Conservation (phyloP, 768 basidiomycete species). For the Calvatia gigantea region DNA sequence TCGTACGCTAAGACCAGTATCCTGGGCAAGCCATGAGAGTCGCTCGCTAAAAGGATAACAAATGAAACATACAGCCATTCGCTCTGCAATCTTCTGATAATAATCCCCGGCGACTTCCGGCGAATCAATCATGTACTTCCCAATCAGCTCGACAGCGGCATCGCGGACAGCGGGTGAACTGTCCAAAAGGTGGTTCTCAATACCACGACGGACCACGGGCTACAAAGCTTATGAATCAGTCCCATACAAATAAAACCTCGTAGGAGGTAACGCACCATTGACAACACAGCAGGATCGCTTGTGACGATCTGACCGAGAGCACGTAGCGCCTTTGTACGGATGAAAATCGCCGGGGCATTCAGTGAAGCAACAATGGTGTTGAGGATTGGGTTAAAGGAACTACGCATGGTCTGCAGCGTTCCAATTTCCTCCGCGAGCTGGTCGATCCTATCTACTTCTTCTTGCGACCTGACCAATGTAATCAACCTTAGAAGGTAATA, state of each 20-base stretch:
- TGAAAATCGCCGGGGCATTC: slow-evolving; percentile 84
- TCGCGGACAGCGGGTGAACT: slow-evolving; percentile 94
- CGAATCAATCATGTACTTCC: slow-evolving; percentile 92
- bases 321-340: slow-evolving; percentile 91
- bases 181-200: slow-evolving; percentile 88
- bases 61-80: slow-evolving; percentile 70
- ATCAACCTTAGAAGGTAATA: neutral
- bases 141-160: slow-evolving; percentile 94
- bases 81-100: slow-evolving; percentile 82
- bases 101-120: slow-evolving; percentile 89
- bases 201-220: slow-evolving; percentile 77
- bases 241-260: neutral
- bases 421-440: slow-evolving; percentile 73
- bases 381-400: slow-evolving; percentile 82
- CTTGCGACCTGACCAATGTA: slow-evolving; percentile 51
- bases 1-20: slow-evolving; percentile 89
- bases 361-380: slow-evolving; percentile 74
- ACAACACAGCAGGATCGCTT: slow-evolving; percentile 81
- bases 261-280: slow-evolving; percentile 47
- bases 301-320: slow-evolving; percentile 88
- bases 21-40: slow-evolving; percentile 43
- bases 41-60: neutral
- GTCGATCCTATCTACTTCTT: slow-evolving; percentile 68
- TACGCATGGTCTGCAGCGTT: slow-evolving; percentile 68
- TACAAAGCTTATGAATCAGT: slow-evolving; percentile 23